Percentiles rank a stretch among this genome's conserved stretches.
These are phyloP conservation scores for Tirmania nivea DNA, from an alignment of 495 filamentous ascomycete genomes.

Conservation along the genomic window DNA sequence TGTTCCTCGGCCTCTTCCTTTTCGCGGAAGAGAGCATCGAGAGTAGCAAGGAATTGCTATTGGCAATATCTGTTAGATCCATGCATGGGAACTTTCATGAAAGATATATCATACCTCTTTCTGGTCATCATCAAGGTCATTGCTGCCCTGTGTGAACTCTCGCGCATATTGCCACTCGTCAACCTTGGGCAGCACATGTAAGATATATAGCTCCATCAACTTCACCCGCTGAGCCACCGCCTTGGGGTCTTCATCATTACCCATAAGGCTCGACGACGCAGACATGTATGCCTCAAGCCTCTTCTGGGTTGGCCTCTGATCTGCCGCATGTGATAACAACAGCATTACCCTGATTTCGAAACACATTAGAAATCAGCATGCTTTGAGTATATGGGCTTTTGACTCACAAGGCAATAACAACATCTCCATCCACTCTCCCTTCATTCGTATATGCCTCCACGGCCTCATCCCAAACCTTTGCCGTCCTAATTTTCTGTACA, in stretches of 20 bases:
- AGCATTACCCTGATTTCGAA: slow-evolving; percentile 49
- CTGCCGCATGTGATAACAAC: slow-evolving; percentile 63
- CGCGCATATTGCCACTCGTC: slow-evolving; percentile 86
- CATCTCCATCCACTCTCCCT: slow-evolving; percentile 80
- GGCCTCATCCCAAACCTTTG: slow-evolving; percentile 80
- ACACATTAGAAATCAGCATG: slow-evolving; percentile 2
- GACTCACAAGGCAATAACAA: slow-evolving; percentile 72
- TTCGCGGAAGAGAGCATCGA: slow-evolving; percentile 22
- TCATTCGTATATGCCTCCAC: slow-evolving; percentile 58
- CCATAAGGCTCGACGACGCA: slow-evolving; percentile 24
- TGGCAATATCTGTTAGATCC: slow-evolving; percentile 7
- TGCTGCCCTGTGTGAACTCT: slow-evolving; percentile 65
- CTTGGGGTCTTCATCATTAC: slow-evolving; percentile 15
- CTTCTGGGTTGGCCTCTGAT: slow-evolving; percentile 62
- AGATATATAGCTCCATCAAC: slow-evolving; percentile 78
- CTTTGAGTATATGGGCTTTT: not conserved
- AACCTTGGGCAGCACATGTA: slow-evolving; percentile 78
- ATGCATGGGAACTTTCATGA: slow-evolving; percentile 37
- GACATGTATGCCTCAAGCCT: slow-evolving; percentile 81
- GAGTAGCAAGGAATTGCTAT: slow-evolving; percentile 12
- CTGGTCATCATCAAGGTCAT: slow-evolving; percentile 77
- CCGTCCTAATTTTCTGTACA: slow-evolving; percentile 58
- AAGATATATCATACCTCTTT: slow-evolving; percentile 39
- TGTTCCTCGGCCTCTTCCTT: slow-evolving; percentile 31
- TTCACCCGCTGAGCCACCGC: slow-evolving; percentile 35